Conservation (phyloP, 208 protist species). For the Acanthamoeba royreba region DNA sequence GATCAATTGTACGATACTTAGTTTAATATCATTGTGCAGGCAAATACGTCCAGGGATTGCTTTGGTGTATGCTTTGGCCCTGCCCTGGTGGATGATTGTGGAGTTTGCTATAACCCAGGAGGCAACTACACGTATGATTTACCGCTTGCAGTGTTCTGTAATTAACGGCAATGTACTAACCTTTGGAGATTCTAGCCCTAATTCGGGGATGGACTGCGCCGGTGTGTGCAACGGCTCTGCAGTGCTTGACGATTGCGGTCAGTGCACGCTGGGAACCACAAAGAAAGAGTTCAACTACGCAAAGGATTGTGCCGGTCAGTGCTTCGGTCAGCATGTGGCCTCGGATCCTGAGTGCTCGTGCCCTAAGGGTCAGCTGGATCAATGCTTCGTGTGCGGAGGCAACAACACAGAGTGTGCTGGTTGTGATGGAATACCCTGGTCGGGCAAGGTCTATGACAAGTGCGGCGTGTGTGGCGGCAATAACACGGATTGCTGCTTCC, state of each 20-base stretch:
- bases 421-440: neutral
- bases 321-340: neutral
- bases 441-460: neutral
- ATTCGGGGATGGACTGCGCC: neutral
- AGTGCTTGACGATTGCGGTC: neutral
- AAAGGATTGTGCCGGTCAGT: neutral
- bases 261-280: neutral
- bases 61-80: neutral
- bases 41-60: neutral
- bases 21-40: too few relatives aligned
- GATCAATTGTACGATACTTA: too few relatives aligned
- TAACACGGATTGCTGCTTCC: neutral
- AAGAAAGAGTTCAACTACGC: neutral
- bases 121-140: neutral
- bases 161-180: too few relatives aligned
- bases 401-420: neutral
- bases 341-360: neutral
- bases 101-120: neutral
- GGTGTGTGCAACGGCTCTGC: neutral
- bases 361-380: neutral
- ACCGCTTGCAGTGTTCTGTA: too few relatives aligned
- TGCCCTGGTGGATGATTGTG: neutral
- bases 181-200: neutral
- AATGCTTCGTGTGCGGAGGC: constrained; percentile 1
- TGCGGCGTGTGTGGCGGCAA: neutral